These are phyloP conservation scores for Zygoascus hellenicus DNA, from an alignment of 1,139 yeast genomes.

Conservation along the genomic window DNA sequence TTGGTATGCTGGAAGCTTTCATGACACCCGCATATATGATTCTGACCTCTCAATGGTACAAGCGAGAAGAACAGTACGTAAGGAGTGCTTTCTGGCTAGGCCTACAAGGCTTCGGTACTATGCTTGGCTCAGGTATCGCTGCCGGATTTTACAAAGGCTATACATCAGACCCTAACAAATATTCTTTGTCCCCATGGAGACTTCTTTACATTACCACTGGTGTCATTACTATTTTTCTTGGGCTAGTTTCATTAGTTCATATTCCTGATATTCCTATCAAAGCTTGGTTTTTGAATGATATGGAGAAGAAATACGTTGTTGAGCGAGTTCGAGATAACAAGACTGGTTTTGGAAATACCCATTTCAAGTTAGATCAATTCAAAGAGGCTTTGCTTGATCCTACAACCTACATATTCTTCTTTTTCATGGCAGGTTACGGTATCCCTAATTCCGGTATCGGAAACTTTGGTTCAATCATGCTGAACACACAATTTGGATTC, in stretches of 20 bases:
- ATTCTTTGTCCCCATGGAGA: conserved; percentile 37
- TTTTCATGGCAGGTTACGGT: conserved; percentile 19
- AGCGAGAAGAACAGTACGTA: conserved; percentile 23
- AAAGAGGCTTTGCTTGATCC: conserved; percentile 35
- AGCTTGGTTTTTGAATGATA: conserved; percentile 44
- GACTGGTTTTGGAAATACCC: conserved; percentile 49
- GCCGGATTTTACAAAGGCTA: conserved; percentile 20
- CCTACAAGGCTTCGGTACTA: conserved; percentile 22
- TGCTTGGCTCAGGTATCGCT: conserved; percentile 21
- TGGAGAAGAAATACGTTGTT: conserved; percentile 35
- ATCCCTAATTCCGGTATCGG: conserved; percentile 28
- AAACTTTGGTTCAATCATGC: conserved; percentile 14
- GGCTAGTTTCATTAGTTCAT: conserved; percentile 13
- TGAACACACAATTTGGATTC: conserved; percentile 15
- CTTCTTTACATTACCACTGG: conserved; percentile 44
- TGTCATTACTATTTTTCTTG: conserved; percentile 17
- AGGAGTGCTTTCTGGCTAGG: conserved; percentile 21
- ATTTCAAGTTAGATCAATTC: conserved; percentile 46
- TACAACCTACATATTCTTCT: conserved; percentile 42
- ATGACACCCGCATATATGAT: conserved; percentile 22
- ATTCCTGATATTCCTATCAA: conserved; percentile 24
- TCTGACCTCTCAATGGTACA: conserved; percentile 25
- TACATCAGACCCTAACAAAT: conserved; percentile 10
- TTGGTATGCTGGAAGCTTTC: conserved; percentile 47
- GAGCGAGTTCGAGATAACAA: conserved; percentile 18